These are phyloP conservation scores for Plasmopara viticola DNA, from an alignment of 352 stramenopile species.

Conservation along the genomic window DNA sequence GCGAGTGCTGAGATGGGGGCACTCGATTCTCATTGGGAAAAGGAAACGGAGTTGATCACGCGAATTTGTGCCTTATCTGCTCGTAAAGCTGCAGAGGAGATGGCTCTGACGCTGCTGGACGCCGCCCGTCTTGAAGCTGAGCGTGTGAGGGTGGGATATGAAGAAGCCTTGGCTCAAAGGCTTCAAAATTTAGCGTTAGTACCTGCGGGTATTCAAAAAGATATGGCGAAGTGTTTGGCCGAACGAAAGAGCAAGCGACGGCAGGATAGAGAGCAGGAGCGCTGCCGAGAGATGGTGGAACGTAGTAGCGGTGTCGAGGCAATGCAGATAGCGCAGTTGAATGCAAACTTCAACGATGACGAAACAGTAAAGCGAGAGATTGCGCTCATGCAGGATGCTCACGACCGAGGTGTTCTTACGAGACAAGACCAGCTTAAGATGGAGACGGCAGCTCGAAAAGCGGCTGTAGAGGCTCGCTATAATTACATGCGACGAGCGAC, in stretches of 20 bases:
- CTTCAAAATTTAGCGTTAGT: conserved; percentile 2
- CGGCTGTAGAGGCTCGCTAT: conserved; percentile 24
- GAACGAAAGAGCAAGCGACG: conserved; percentile 13
- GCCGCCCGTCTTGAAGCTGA: conserved; percentile 21
- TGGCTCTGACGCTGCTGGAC: conserved; percentile 13
- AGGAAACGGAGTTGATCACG: conserved; percentile 13
- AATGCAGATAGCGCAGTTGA: not conserved
- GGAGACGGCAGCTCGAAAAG: conserved; percentile 28
- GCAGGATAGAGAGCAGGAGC: conserved; percentile 5
- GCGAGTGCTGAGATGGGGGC: conserved; percentile 11
- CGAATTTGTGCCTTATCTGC: conserved; percentile 16
- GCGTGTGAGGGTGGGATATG: conserved; percentile 22
- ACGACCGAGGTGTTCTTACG: conserved; percentile 20
- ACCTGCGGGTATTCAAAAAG: conserved; percentile 7
- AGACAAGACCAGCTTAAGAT: conserved; percentile 25
- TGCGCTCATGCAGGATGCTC: conserved; percentile 24
- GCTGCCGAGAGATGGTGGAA: not conserved
- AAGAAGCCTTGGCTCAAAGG: conserved; percentile 13
- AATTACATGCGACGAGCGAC: conserved; percentile 23
- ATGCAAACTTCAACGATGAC: conserved; percentile 11
- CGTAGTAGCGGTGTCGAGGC: not conserved
- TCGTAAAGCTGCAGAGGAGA: conserved; percentile 14
- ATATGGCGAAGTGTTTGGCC: conserved; percentile 17
- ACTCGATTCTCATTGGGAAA: conserved; percentile 9
- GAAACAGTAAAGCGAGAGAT: conserved; percentile 21